phyloP scores from a whole-genome alignment of 352 stramenopile species.

The Sclerospora graminicola region DNA sequence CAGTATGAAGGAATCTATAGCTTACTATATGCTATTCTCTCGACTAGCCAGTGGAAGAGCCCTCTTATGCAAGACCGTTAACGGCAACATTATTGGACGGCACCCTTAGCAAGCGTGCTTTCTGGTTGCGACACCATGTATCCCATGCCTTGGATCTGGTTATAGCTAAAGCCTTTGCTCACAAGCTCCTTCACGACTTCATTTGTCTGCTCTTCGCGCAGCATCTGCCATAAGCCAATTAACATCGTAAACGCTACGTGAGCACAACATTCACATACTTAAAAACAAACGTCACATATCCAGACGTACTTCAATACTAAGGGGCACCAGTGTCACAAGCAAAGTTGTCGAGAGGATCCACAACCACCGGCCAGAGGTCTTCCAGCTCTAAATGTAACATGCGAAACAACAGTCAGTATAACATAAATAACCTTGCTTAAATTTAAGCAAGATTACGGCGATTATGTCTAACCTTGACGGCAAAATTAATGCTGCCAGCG shows the following conservation, averaged over 20 bases:
- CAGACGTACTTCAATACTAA: conserved; percentile 70
- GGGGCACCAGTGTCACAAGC: conserved; percentile 73
- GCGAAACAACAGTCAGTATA: not conserved
- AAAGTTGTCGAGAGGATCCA: conserved; percentile 79
- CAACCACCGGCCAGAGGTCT: conserved; percentile 53
- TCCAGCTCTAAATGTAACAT: conserved; percentile 30
- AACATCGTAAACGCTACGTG: conserved; percentile 1
- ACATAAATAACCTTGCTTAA: not conserved
- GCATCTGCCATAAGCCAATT: conserved; percentile 23
- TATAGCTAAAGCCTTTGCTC: conserved; percentile 73
- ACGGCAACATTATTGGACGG: conserved; percentile 31
- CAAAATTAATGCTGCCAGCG: conserved; percentile 49
- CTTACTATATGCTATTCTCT: too few species aligned
- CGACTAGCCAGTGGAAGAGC: too few species aligned
- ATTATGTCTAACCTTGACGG: conserved; percentile 21
- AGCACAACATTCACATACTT: not conserved
- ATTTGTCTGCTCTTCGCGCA: conserved; percentile 78
- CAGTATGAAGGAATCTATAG: too few species aligned
- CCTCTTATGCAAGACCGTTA: not conserved
- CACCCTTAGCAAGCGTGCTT: conserved; percentile 46
- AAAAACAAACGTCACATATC: not conserved
- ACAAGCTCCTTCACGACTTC: conserved; percentile 76
- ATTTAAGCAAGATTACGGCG: not conserved
- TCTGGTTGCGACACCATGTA: conserved; percentile 61
- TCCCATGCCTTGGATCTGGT: conserved; percentile 80